These are phyloP conservation scores for Malus sieversii DNA, from an alignment of 306 rosid species.

Conservation along the genomic window DNA sequence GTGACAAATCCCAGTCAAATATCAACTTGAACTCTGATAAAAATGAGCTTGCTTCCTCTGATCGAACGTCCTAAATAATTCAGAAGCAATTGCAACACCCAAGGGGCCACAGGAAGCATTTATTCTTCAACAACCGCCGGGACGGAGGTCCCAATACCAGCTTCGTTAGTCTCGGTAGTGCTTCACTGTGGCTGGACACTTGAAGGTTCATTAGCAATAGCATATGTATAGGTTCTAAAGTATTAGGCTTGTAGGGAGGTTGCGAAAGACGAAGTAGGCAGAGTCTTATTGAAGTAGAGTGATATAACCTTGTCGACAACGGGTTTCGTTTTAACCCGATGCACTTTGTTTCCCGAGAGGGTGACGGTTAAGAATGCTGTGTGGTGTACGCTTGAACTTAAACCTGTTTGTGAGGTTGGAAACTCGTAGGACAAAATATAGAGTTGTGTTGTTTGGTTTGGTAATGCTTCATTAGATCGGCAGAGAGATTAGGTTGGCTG, in stretches of 20 bases:
- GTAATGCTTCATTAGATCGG: slow-evolving; percentile 27
- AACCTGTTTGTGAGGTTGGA: slow-evolving; percentile 11
- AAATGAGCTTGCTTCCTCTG: slow-evolving; percentile 49
- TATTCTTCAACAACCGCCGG: slow-evolving; percentile 13
- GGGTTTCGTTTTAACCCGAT: slow-evolving; percentile 5
- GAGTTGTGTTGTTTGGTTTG: slow-evolving; percentile 31
- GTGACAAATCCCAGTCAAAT: slow-evolving; percentile 45
- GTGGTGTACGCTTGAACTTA: not conserved
- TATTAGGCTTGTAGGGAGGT: slow-evolving; percentile 51
- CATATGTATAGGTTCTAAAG: slow-evolving; percentile 52
- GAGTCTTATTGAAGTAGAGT: not conserved
- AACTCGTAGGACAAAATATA: slow-evolving; percentile 9
- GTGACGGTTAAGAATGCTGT: not conserved
- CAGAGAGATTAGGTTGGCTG: slow-evolving; percentile 27
- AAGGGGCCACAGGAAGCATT: not conserved
- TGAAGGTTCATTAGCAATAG: slow-evolving; percentile 37
- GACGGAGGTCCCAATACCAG: slow-evolving; percentile 22
- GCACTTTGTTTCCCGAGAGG: not conserved
- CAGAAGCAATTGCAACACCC: slow-evolving; percentile 5
- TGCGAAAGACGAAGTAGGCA: slow-evolving; percentile 32
- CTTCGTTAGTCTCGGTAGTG: slow-evolving; percentile 23
- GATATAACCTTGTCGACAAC: not conserved
- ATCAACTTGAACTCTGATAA: slow-evolving; percentile 59
- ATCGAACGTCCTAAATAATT: slow-evolving; percentile 37
- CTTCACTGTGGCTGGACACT: slow-evolving; percentile 36